phyloP scores from a whole-genome alignment of 2,329 filamentous ascomycete genomes.

The Ilyonectria sp. region DNA sequence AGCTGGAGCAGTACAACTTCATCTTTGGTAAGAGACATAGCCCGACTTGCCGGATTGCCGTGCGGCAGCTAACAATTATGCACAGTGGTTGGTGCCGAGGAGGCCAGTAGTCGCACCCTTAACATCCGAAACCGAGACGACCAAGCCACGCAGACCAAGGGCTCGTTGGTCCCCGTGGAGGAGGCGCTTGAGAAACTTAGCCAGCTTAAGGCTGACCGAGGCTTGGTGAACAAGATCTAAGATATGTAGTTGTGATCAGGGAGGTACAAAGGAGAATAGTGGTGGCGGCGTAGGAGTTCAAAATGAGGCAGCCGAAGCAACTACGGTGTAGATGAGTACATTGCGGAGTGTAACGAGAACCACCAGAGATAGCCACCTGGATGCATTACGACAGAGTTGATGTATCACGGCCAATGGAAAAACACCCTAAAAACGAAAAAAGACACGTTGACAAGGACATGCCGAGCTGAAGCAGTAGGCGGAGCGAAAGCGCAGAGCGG shows the following conservation, averaged over 20 bases:
- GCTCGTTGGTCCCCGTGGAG: conserved; percentile 70
- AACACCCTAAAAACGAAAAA: conserved; percentile 19
- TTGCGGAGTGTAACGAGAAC: conserved; percentile 29
- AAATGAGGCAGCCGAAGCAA: conserved; percentile 40
- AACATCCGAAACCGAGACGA: conserved; percentile 77
- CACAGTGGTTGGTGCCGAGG: conserved; percentile 73
- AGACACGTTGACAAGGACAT: conserved; percentile 13
- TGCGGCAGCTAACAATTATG: conserved; percentile 34
- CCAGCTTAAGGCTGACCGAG: conserved; percentile 65
- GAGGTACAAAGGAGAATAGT: conserved; percentile 13
- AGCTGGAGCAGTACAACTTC: conserved; percentile 87
- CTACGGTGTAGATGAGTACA: conserved; percentile 38
- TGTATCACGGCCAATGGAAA: conserved; percentile 40
- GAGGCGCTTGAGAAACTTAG: conserved; percentile 71
- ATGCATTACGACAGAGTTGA: conserved; percentile 24
- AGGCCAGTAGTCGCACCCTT: conserved; percentile 72
- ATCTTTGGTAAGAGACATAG: conserved; percentile 72
- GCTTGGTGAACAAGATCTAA: conserved; percentile 55
- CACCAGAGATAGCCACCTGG: conserved; percentile 14
- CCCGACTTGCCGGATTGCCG: background rate
- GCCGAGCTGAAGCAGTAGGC: background rate
- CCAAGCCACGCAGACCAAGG: conserved; percentile 72
- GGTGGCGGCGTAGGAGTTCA: conserved; percentile 34
- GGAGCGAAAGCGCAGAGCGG: background rate
- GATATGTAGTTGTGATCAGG: conserved; percentile 15